Conservation (phyloP, 495 filamentous ascomycete species). For the Aspergillus heteromorphus region DNA sequence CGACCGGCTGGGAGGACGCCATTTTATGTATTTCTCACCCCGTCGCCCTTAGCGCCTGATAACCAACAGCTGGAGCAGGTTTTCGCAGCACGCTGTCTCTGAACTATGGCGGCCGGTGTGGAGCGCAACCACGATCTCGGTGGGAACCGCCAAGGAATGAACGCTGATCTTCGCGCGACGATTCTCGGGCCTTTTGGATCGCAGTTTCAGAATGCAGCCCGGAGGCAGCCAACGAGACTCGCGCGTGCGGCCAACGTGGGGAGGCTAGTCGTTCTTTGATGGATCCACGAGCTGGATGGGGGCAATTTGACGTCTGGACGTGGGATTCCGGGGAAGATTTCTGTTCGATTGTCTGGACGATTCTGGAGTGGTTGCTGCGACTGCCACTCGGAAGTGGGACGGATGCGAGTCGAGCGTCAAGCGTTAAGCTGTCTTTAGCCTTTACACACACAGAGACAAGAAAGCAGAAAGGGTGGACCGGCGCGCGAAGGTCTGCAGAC, state of each 20-base stretch:
- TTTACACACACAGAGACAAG: background rate
- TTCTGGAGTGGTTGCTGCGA: background rate
- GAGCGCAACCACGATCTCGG: slow-evolving; percentile 25
- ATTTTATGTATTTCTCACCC: slow-evolving; percentile 32
- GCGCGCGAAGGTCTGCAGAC: background rate
- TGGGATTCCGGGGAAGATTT: background rate
- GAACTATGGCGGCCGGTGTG: slow-evolving; percentile 30
- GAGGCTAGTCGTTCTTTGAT: background rate
- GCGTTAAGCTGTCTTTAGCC: background rate
- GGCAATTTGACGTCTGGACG: background rate
- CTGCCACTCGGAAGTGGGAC: too few species aligned
- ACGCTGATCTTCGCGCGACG: slow-evolving; percentile 13
- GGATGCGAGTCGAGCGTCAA: too few species aligned
- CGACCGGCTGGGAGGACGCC: slow-evolving; percentile 31
- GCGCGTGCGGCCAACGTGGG: background rate
- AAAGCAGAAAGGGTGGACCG: background rate
- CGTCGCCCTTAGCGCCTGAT: slow-evolving; percentile 29
- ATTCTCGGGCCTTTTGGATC: slow-evolving; percentile 9
- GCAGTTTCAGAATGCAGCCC: slow-evolving; percentile 9
- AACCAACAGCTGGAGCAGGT: slow-evolving; percentile 25
- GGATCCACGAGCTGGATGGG: background rate
- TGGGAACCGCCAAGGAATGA: slow-evolving; percentile 35
- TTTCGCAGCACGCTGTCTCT: slow-evolving; percentile 31
- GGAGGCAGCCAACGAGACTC: slow-evolving; percentile 3
- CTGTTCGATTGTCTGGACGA: too few species aligned